Base-by-base conservation (phyloP, 2,329 filamentous ascomycete genomes). In the Aspergillus arachidicola region DNA sequence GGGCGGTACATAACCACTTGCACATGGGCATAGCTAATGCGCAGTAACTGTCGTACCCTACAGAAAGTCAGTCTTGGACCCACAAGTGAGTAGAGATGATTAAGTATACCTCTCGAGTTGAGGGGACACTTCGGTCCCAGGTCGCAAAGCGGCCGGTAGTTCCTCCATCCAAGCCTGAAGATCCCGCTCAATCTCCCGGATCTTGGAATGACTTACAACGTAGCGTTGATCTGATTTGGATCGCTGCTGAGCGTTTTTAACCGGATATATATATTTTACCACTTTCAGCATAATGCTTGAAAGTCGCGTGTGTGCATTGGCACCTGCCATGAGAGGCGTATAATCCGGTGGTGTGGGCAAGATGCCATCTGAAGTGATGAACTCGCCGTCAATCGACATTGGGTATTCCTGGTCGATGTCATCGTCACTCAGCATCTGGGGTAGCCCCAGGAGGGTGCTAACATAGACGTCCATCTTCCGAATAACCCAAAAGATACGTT, bases 111-210 rank as follows among this genome's bases (percentile, higher is more conserved):
- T 86, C 69, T 93, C 86, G 28, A 94, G 86, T 71, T 94, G 89
- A 38, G 89, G 86, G 1, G 89, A 84, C 0, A 89, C 91, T 57
- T 95, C 92, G 0, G 89, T 86, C 65, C 92, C 93, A 1, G 93
- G 93, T 64, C 91, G 89, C 78, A 97, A 88, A 59, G 88, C 87
- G 68, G 88, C 83, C 0, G 94, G 94, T 30, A 99, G 76, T 62
- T 83, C 80, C 59, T 87, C 85, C 78, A 88, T 85, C 87, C 87
- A 90, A 16, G 79, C 76, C 69, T 89, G 86, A 58, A 90, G 77
- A 70, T 89, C 87, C 60, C 84, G 81, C 73, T 90, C 87, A 60
- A 90, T 85, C 67, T 89, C 87, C 26, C 86, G 82, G 45, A 90
- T 89, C 67, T 85, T 85, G 2, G 86, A 85, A 70, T 89, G 87